Percentiles rank a stretch among this genome's conserved stretches.
These are phyloP conservation scores for Ceratocystis harringtonii DNA, from an alignment of 2,329 filamentous ascomycete genomes.

Conservation along the genomic window DNA sequence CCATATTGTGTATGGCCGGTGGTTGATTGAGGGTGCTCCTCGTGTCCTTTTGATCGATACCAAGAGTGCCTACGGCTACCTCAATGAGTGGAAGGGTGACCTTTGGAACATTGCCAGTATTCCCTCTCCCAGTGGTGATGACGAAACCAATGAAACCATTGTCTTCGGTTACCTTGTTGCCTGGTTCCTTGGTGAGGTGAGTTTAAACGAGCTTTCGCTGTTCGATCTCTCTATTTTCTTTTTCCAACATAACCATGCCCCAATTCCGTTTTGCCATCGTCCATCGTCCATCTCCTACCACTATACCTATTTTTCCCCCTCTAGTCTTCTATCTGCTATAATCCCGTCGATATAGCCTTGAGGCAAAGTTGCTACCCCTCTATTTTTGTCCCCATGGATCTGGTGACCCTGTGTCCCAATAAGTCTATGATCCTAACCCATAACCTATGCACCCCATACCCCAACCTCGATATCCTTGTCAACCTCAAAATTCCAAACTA, in stretches of 20 bases:
- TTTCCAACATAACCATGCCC: neutral
- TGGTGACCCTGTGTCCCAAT: conserved; percentile 6
- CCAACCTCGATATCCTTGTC: neutral
- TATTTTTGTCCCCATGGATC: neutral
- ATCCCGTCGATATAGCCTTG: neutral
- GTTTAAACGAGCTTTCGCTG: conserved; percentile 20
- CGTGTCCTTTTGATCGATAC: conserved; percentile 90
- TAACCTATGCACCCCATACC: conserved; percentile 7
- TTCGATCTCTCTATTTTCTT: neutral
- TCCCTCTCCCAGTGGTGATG: conserved; percentile 78
- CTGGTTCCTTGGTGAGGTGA: conserved; percentile 94
- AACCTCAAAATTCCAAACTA: conserved; percentile 15
- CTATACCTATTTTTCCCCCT: neutral
- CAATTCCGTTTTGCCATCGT: neutral
- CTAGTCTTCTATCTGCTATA: neutral
- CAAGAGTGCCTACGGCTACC: conserved; percentile 74
- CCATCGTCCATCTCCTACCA: neutral
- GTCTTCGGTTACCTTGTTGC: conserved; percentile 95
- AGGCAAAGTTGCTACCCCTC: conserved; percentile 3
- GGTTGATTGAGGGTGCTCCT: conserved; percentile 93
- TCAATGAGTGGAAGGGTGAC: conserved; percentile 95
- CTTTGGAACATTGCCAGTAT: conserved; percentile 88
- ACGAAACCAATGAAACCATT: conserved; percentile 94
- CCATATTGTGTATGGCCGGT: conserved; percentile 80
- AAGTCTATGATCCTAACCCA: conserved; percentile 13